phyloP scores from a whole-genome alignment of 2,329 filamentous ascomycete species.

The Emericellopsis cladophorae region DNA sequence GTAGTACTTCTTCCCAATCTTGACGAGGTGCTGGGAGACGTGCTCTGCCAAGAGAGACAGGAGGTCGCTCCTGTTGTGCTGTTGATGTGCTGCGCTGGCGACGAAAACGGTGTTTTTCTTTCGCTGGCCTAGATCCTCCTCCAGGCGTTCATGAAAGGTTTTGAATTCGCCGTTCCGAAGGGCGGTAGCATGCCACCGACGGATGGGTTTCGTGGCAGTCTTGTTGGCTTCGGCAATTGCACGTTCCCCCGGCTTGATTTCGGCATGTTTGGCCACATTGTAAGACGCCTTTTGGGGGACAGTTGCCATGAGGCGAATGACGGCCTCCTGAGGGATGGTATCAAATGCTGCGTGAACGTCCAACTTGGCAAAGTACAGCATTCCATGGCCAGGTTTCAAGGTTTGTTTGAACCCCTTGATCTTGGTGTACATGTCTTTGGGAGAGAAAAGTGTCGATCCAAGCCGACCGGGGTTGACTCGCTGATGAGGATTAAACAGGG shows the following conservation, averaged over 20 bases:
- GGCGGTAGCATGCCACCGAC: constrained; percentile 41
- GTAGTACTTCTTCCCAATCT: constrained; percentile 79
- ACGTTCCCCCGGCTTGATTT: constrained; percentile 43
- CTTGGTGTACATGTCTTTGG: constrained; percentile 65
- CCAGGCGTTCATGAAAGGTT: constrained; percentile 30
- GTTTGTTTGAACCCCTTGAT: constrained; percentile 55
- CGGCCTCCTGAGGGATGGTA: constrained; percentile 72
- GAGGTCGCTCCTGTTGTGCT: constrained; percentile 44
- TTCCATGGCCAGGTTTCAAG: constrained; percentile 23
- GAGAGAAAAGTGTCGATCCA: constrained; percentile 71
- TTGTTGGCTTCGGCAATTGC: constrained; percentile 7
- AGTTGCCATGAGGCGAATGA: constrained; percentile 53
- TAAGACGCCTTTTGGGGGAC: constrained; percentile 51
- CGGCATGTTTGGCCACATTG: constrained; percentile 58
- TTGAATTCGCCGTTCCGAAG: constrained; percentile 24
- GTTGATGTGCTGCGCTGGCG: constrained; percentile 48
- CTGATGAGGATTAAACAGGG: constrained; percentile 8
- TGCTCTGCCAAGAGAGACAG: constrained; percentile 65
- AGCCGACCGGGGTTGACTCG: constrained; percentile 42
- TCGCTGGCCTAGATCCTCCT: constrained; percentile 20
- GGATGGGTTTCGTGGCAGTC: constrained; percentile 22
- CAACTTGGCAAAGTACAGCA: constrained; percentile 79
- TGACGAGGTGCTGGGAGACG: constrained; percentile 73
- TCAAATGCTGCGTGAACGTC: constrained; percentile 92
- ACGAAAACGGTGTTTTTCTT: constrained; percentile 67